phyloP scores from a whole-genome alignment of 1,284 basidiomycete genomes.

The Malassezia cuniculi region DNA sequence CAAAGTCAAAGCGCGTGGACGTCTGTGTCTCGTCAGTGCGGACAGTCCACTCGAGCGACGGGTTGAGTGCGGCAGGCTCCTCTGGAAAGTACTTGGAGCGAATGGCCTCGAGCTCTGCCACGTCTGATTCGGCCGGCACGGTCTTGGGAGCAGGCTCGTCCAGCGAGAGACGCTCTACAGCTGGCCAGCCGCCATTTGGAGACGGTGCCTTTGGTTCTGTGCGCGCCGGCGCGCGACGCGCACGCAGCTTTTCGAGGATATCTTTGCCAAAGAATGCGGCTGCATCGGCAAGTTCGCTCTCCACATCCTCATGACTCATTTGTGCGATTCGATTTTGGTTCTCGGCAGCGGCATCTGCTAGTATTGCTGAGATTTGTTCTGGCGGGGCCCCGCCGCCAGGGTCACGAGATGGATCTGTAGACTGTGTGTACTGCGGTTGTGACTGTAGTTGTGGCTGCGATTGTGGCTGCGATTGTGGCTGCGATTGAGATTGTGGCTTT shows the following conservation, averaged over 20 bases:
- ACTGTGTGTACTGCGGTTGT: too few relatives aligned
- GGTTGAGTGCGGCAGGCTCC: slow-evolving; percentile 42
- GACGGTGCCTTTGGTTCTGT: not conserved
- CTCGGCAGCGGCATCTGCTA: slow-evolving; percentile 21
- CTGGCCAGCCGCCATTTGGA: not conserved
- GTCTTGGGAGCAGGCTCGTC: slow-evolving; percentile 2
- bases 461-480: slow-evolving; percentile 5
- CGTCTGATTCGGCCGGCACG: slow-evolving; percentile 3
- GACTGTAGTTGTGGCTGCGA: slow-evolving; percentile 1
- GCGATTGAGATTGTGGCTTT: slow-evolving; percentile 16
- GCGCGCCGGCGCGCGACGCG: slow-evolving; percentile 8
- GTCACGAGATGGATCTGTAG: slow-evolving; percentile 27
- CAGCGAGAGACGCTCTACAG: not conserved
- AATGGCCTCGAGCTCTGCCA: slow-evolving; percentile 58
- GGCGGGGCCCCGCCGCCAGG: slow-evolving; percentile 35
- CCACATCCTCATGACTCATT: slow-evolving; percentile 29
- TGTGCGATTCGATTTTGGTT: slow-evolving; percentile 26
- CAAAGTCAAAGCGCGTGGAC: slow-evolving; percentile 28
- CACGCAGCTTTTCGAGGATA: slow-evolving; percentile 24
- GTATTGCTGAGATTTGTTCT: slow-evolving; percentile 20
- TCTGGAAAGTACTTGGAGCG: slow-evolving; percentile 70
- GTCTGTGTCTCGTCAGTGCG: slow-evolving; percentile 1
- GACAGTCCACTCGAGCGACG: slow-evolving; percentile 32
- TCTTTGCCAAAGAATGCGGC: slow-evolving; percentile 30
- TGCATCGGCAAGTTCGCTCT: slow-evolving; percentile 28